Base-by-base conservation (phyloP, 129 eudicot genomes). In the Glebionis coronaria region DNA sequence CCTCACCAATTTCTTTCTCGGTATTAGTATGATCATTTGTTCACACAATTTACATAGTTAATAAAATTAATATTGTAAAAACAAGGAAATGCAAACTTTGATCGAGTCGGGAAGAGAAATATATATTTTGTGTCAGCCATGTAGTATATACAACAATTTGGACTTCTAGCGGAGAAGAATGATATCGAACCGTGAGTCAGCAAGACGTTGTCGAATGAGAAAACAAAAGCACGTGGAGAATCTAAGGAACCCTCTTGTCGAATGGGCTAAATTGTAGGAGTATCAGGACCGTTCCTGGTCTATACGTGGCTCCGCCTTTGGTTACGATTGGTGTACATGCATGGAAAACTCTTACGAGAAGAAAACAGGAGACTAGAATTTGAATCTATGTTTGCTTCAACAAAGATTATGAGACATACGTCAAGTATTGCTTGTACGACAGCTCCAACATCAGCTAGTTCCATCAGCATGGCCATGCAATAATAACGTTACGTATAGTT, bases 141-240 rank as follows among this genome's bases (percentile, higher is more conserved):
- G n/a, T n/a, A n/a, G n/a, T n/a, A n/a, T n/a, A n/a, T n/a, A n/a
- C n/a, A n/a, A n/a, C n/a, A n/a, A n/a, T n/a, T n/a, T n/a, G n/a
- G n/a, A n/a, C n/a, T n/a, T n/a, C n/a, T n/a, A 82, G 75, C 76
- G 78, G 35, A 81, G 84, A 73, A 83, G 98, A 9, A 91, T 81
- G 98, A 61, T 88, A 61, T 88, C 98, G 10, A 91, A 91, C 87
- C 90, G 98, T 50, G 98, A 91, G 46, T 91, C 98, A 8, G 98
- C 98, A 1, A 54, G 96, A 59, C 70, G 98, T 69, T 91, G 96
- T 2, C 81, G 97, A 28, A 76, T 83, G 90, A 65, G 97, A 52
- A 91, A 91, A 78, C 90, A 88, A 82, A 83, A 54, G 71, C 96
- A 88, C 77, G 44, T 85, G 74, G 96, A 91, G 79, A 84, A 85